phyloP scores from a whole-genome alignment of 2,329 filamentous ascomycete species.

The Nectriaceae sp. region DNA sequence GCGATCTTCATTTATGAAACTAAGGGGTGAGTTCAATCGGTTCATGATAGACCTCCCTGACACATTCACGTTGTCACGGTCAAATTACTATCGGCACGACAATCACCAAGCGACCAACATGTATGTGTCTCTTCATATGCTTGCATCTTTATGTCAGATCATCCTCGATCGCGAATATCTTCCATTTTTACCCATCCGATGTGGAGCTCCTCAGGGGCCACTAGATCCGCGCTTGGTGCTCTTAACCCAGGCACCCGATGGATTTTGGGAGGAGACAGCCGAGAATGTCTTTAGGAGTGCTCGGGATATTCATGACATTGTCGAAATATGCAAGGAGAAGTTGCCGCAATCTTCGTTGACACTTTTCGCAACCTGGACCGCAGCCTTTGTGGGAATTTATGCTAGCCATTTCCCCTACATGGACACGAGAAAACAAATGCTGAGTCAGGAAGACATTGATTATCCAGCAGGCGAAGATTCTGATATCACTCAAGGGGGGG shows the following conservation, averaged over 20 bases:
- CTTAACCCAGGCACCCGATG: constrained; percentile 19
- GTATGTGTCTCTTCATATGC: constrained; percentile 68
- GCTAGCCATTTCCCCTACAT: constrained; percentile 68
- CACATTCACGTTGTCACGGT: constrained; percentile 57
- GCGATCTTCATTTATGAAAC: constrained; percentile 53
- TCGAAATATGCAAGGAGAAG: constrained; percentile 61
- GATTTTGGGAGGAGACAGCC: constrained; percentile 66
- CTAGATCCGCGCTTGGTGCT: constrained; percentile 44
- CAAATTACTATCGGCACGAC: constrained; percentile 68
- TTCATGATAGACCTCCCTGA: constrained; percentile 48
- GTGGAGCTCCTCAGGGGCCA: constrained; percentile 51
- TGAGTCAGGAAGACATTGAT: constrained; percentile 4
- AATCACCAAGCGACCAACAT: constrained; percentile 63
- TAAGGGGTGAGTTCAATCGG: constrained; percentile 50
- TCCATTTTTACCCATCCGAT: constrained; percentile 38
- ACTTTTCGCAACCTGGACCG: constrained; percentile 67
- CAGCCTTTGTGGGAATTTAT: constrained; percentile 67
- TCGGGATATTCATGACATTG: constrained; percentile 64
- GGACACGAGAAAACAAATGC: constrained; percentile 50
- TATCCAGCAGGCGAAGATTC: background rate
- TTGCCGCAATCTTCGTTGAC: constrained; percentile 69
- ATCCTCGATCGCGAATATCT: constrained; percentile 41
- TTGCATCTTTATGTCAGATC: constrained; percentile 65
- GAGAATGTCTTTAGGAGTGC: constrained; percentile 64
- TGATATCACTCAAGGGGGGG: constrained; percentile 7